Evolutionary conservation across 2,329 filamentous ascomycete species (phyloP).

Genomic region (Monosporascus sp.): DNA sequence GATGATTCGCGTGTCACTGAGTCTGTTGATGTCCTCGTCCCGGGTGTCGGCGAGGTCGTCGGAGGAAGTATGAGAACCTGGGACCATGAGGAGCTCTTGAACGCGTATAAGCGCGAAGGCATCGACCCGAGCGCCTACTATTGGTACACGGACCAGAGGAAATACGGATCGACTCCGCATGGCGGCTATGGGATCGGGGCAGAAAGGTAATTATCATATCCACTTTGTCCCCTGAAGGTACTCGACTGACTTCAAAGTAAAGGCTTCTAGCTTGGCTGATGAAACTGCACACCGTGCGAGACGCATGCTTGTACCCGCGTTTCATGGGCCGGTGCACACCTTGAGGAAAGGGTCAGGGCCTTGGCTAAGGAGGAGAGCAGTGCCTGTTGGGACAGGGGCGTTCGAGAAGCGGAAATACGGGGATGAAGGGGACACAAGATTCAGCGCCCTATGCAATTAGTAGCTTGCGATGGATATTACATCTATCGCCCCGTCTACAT

Average conservation of each 20-base stretch:
- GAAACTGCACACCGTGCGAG: constrained; percentile 60
- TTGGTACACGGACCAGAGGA: constrained; percentile 98
- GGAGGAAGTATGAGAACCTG: constrained; percentile 96
- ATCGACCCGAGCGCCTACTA: constrained; percentile 86
- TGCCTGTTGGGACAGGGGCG: too few species aligned
- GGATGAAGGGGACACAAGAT: too few species aligned
- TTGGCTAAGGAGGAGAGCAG: too few species aligned
- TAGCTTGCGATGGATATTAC: too few species aligned
- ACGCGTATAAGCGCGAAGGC: constrained; percentile 79
- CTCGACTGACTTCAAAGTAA: background rate
- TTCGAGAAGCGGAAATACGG: too few species aligned
- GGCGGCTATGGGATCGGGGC: constrained; percentile 90
- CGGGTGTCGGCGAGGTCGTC: constrained; percentile 94
- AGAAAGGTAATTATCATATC: constrained; percentile 55
- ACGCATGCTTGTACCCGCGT: constrained; percentile 70
- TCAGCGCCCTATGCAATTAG: too few species aligned
- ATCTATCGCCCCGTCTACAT: too few species aligned
- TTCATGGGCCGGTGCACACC: constrained; percentile 80
- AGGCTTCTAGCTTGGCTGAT: constrained; percentile 55
- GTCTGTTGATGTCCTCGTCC: constrained; percentile 82
- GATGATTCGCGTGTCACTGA: constrained; percentile 82
- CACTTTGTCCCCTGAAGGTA: background rate
- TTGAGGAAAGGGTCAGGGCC: constrained; percentile 28
- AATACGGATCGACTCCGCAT: constrained; percentile 91
- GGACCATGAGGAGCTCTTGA: constrained; percentile 82